Percentiles rank a stretch among this genome's conserved stretches.
Conservation (phyloP, 2,329 filamentous ascomycete species). For the Fusarium sp. region DNA sequence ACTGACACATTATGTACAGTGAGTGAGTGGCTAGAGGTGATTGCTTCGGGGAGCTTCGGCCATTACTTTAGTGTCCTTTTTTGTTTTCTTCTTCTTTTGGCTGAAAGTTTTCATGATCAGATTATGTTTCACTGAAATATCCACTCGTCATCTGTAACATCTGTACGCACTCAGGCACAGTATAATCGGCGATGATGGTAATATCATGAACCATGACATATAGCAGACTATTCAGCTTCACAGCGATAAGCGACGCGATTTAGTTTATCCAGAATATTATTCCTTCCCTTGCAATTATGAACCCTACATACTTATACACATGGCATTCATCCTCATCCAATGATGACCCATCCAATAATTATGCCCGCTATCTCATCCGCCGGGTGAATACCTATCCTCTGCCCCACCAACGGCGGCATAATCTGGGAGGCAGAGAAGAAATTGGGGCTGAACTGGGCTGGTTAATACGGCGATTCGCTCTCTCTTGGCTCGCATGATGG, state of each 20-base stretch:
- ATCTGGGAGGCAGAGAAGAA: constrained; percentile 8
- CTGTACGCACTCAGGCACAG: neutral
- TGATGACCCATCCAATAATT: neutral
- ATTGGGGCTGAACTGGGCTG: neutral
- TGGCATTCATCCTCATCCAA: neutral
- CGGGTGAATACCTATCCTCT: constrained; percentile 37
- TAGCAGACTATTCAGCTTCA: neutral
- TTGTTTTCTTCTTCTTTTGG: neutral
- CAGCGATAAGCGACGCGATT: constrained; percentile 25
- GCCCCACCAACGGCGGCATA: constrained; percentile 38
- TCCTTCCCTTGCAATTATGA: neutral
- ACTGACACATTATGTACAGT: neutral
- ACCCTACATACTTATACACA: neutral
- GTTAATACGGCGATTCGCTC: neutral
- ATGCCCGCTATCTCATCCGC: constrained; percentile 31
- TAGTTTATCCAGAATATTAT: neutral
- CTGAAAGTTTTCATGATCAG: constrained; percentile 1
- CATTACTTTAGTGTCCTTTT: neutral
- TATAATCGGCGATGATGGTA: neutral
- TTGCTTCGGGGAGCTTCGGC: constrained; percentile 2
- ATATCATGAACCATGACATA: neutral
- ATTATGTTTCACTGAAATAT: neutral
- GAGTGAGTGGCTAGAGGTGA: neutral
- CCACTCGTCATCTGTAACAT: neutral
- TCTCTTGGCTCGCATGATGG: constrained; percentile 13